A percentile compares a stretch with the other conserved stretches of the same genome.
phyloP scores from a whole-genome alignment of 176 grass and related monocot species.

The Carex scoparia region DNA sequence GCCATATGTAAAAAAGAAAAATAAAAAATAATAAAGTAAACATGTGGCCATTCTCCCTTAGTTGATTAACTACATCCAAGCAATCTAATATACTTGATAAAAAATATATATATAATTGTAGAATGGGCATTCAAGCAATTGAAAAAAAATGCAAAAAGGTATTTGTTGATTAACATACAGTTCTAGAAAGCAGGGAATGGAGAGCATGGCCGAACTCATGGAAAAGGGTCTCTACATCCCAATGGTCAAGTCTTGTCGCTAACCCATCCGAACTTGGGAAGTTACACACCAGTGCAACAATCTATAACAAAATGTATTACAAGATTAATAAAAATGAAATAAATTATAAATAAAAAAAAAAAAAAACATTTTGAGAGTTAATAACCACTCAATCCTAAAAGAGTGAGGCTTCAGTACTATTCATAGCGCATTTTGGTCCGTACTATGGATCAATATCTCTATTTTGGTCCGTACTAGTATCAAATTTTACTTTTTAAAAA shows the following conservation, averaged over 20 bases:
- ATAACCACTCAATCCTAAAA: slow-evolving; percentile 18
- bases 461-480: too few species aligned
- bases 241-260: slow-evolving; percentile 70
- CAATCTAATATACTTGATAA: neutral
- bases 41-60: neutral
- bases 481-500: too few species aligned
- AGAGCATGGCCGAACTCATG: slow-evolving; percentile 97
- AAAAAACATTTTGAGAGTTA: neutral
- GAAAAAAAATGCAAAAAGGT: slow-evolving; percentile 3
- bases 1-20: neutral
- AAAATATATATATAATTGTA: neutral
- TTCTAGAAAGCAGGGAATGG: slow-evolving; percentile 97
- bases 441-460: too few species aligned
- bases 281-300: slow-evolving; percentile 86
- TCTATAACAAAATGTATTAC: slow-evolving; percentile 40
- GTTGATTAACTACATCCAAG: neutral
- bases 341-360: slow-evolving; percentile 13
- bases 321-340: neutral
- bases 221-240: slow-evolving; percentile 88
- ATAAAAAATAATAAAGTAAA: neutral
- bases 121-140: neutral
- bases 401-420: too few species aligned
- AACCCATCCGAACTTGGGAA: slow-evolving; percentile 53
- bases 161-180: slow-evolving; percentile 35
- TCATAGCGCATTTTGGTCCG: too few species aligned